Conservation (phyloP, 1,284 basidiomycete genomes). For the Ustilago loliicola region DNA sequence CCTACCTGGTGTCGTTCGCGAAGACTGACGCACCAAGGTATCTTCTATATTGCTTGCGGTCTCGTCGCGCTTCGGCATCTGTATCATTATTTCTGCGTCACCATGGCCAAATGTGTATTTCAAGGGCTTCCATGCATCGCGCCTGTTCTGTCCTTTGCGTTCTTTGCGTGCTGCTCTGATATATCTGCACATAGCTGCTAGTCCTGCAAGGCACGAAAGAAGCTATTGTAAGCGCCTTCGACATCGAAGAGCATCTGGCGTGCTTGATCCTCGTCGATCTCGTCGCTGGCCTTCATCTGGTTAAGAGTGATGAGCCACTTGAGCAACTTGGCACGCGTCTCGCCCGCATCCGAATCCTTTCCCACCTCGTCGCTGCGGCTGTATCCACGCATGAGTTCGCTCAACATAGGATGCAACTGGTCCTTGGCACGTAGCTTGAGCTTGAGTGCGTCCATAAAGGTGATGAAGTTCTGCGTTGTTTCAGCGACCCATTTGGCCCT, state of each 20-base stretch:
- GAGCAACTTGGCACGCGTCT: slow-evolving; percentile 91
- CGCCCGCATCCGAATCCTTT: slow-evolving; percentile 92
- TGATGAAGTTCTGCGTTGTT: slow-evolving; percentile 95
- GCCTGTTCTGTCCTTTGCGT: no score
- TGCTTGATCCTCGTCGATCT: slow-evolving; percentile 94
- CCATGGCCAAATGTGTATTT: background rate
- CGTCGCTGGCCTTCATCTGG: slow-evolving; percentile 95
- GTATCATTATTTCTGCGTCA: slow-evolving; percentile 4
- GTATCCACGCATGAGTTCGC: slow-evolving; percentile 87
- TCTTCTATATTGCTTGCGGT: slow-evolving; percentile 3
- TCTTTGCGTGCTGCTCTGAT: background rate
- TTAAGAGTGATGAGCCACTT: slow-evolving; percentile 97
- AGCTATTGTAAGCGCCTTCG: slow-evolving; percentile 95
- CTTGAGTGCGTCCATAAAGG: slow-evolving; percentile 97
- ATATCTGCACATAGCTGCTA: slow-evolving; percentile 5
- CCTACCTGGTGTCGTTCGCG: slow-evolving; percentile 52
- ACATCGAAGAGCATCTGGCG: slow-evolving; percentile 97
- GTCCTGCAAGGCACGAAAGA: slow-evolving; percentile 82
- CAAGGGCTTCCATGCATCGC: no score
- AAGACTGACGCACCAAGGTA: slow-evolving; percentile 31
- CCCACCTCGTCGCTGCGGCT: slow-evolving; percentile 54
- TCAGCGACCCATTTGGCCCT: slow-evolving; percentile 98
- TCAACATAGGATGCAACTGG: slow-evolving; percentile 92
- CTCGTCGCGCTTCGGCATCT: background rate
- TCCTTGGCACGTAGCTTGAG: slow-evolving; percentile 93